Evolutionary conservation across 768 basidiomycete species (phyloP), one percentile per base, ranked within the genome.

Genomic region (Calocybe indica): DNA sequence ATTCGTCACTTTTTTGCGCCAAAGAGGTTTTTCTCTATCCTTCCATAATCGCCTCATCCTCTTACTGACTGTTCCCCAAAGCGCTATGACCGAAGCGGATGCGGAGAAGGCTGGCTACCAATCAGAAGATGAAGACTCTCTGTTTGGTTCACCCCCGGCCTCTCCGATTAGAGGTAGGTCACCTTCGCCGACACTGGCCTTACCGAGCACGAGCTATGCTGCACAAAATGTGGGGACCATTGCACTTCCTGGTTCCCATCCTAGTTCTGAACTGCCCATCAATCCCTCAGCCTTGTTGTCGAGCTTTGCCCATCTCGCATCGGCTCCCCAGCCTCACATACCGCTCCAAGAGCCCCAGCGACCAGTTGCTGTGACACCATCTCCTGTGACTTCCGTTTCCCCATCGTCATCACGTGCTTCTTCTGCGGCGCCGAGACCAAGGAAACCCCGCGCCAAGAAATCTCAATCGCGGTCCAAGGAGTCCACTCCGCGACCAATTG

Each of bases 201-300:
- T 85, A 41, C 80, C 83, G 57, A 70, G 74, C 58, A 63, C 66
- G 52, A 63, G 63, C 51, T 57, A 58, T 66, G 66, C 70, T 67
- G 69, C 75, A 82, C 76, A 86, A 85, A 89, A 91, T 79, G 88
- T 91, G 88, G 88, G 87, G 88, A 85, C 88, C 86, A 89, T 89
- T 90, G 88, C 88, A 90, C 88, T 90, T 88, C 86, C 86, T 89
- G 88, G 88, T 80, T 87, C 86, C 87, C 88, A 85, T 73, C 75
- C 72, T 67, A 74, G 73, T 86, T 85, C 85, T 89, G 85, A 90
- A 89, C 76, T 83, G 71, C 78, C 86, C 70, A 76, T 83, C 74
- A 70, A 80, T 74, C 81, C 83, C 80, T 67, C 83, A 88, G 86
- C 80, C 73, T 76, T 74, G 71, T 74, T 76, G 65, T 69, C 73